Evolutionary conservation across 306 rosid genomes (phyloP).

Genomic region (Alnus rubra): DNA sequence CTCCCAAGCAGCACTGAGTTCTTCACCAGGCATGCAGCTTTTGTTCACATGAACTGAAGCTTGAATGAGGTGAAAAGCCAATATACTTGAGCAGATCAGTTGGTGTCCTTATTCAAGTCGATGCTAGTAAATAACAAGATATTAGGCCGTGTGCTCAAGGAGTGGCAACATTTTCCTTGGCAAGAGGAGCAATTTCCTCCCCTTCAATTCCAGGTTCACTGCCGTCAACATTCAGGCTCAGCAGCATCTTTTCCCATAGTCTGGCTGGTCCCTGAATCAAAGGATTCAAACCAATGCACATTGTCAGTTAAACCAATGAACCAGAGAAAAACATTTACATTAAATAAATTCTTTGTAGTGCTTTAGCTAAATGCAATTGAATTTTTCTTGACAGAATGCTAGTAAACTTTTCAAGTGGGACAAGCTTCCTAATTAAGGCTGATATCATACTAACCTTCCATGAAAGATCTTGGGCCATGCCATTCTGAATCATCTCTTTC

Average conservation of each 20-base stretch:
- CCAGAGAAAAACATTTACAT: not conserved
- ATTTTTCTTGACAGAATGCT: not conserved
- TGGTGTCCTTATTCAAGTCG: not conserved
- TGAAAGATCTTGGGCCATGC: constrained; percentile 83
- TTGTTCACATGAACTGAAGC: not conserved
- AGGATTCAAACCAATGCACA: not conserved
- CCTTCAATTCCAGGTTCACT: constrained; percentile 63
- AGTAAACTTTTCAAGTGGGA: not conserved
- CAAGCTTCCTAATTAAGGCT: not conserved
- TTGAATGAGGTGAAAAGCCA: constrained; percentile 7
- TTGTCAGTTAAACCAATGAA: not conserved
- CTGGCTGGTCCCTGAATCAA: constrained; percentile 74
- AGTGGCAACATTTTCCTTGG: constrained; percentile 72
- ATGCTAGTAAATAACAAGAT: not conserved
- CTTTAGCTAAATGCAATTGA: not conserved
- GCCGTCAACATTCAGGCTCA: constrained; percentile 70
- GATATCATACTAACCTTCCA: constrained; percentile 63
- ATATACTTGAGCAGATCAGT: not conserved
- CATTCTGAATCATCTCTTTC: constrained; percentile 57
- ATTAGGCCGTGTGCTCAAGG: constrained; percentile 45
- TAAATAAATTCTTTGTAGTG: not conserved
- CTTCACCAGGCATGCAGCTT: constrained; percentile 12
- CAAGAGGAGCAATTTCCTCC: constrained; percentile 82
- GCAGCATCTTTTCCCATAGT: constrained; percentile 68
- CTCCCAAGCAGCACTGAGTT: not conserved